A percentile compares a stretch with the other conserved stretches of the same genome.
phyloP scores from a whole-genome alignment of 495 filamentous ascomycete genomes.

The Penicillium salamii region DNA sequence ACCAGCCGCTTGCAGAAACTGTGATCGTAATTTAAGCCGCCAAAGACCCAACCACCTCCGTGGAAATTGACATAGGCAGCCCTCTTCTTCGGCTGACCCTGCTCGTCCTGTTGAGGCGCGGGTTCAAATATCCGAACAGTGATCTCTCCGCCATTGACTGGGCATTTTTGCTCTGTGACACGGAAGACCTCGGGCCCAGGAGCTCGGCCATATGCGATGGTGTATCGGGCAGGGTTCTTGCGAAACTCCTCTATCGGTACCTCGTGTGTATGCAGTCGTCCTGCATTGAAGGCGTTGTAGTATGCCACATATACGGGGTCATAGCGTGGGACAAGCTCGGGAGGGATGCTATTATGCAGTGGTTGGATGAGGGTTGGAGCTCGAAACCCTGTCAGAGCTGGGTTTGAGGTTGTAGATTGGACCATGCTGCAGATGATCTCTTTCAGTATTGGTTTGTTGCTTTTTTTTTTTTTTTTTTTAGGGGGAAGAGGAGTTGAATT shows the following conservation, averaged over 20 bases:
- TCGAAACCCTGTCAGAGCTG: slow-evolving; percentile 22
- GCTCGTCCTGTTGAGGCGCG: slow-evolving; percentile 20
- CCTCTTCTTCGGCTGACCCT: slow-evolving; percentile 31
- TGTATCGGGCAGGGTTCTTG: slow-evolving; percentile 37
- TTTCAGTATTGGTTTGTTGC: background rate
- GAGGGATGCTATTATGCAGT: slow-evolving; percentile 38
- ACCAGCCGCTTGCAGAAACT: slow-evolving; percentile 38
- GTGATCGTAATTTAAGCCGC: slow-evolving; percentile 31
- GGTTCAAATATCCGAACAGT: slow-evolving; percentile 40
- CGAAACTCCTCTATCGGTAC: slow-evolving; percentile 44
- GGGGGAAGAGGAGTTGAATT: no score
- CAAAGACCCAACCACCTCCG: slow-evolving; percentile 43
- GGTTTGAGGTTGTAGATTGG: background rate
- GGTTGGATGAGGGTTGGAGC: slow-evolving; percentile 23
- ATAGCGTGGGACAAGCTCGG: slow-evolving; percentile 28
- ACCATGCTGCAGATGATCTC: background rate
- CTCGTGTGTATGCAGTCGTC: slow-evolving; percentile 40
- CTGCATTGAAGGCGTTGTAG: slow-evolving; percentile 39
- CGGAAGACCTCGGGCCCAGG: slow-evolving; percentile 33
- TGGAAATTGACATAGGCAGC: slow-evolving; percentile 41
- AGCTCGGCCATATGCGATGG: slow-evolving; percentile 33
- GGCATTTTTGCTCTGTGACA: slow-evolving; percentile 40
- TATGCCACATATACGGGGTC: slow-evolving; percentile 36
- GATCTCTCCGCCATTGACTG: slow-evolving; percentile 35
- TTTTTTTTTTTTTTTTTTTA: background rate